Percentiles rank a stretch among this genome's conserved stretches.
Conservation (phyloP, 805 yeast genomes). For the Wickerhamiella allomyrinae region DNA sequence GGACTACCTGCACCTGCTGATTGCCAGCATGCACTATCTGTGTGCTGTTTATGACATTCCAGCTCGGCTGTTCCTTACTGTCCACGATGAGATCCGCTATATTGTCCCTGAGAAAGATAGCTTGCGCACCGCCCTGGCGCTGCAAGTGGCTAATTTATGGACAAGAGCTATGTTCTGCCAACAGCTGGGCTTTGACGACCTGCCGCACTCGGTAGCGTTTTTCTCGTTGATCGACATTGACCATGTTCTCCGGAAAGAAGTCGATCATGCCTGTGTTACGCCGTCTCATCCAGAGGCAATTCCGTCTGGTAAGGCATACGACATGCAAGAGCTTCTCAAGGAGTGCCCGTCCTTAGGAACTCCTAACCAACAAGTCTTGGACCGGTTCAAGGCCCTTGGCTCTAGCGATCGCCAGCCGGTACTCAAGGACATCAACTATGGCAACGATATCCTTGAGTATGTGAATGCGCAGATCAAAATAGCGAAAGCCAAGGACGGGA, state of each 20-base stretch:
- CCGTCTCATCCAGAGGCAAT: conserved; percentile 67
- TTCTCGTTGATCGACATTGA: conserved; percentile 91
- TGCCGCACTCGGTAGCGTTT: conserved; percentile 92
- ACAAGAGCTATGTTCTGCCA: conserved; percentile 91
- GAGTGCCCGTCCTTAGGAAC: conserved; percentile 15
- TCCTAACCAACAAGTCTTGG: neutral
- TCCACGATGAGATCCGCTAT: conserved; percentile 89
- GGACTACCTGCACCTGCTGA: conserved; percentile 75
- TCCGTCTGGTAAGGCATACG: conserved; percentile 64
- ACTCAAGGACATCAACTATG: conserved; percentile 7
- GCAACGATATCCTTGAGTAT: conserved; percentile 7
- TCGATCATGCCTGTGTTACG: conserved; percentile 78
- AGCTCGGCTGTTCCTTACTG: conserved; percentile 72
- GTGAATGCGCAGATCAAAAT: conserved; percentile 9
- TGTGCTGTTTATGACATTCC: conserved; percentile 46
- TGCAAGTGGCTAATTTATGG: conserved; percentile 89
- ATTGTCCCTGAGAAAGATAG: conserved; percentile 59
- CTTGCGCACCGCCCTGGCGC: conserved; percentile 62
- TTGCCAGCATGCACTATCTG: conserved; percentile 79
- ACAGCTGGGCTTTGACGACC: conserved; percentile 72
- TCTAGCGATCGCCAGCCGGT: neutral
- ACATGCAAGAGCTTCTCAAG: conserved; percentile 38
- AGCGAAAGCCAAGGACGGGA: neutral
- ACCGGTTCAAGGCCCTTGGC: conserved; percentile 2
- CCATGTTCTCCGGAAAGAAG: conserved; percentile 78